phyloP scores from a whole-genome alignment of 208 protist genomes.

The Spironucleus salmonicida region DNA sequence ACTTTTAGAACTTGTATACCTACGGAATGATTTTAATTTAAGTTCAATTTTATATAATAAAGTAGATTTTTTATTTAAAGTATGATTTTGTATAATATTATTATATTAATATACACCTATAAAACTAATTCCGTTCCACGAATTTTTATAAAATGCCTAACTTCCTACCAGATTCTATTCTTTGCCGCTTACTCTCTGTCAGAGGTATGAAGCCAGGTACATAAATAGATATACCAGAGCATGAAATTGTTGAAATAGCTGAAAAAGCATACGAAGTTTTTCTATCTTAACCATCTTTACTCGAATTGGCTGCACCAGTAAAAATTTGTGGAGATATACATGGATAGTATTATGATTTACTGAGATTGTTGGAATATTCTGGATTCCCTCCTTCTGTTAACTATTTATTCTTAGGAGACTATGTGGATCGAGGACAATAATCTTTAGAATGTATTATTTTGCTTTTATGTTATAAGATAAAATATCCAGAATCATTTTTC shows the following conservation, averaged over 20 bases:
- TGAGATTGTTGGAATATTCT: constrained; percentile 96
- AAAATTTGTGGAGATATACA: constrained; percentile 77
- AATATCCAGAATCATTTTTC: constrained; percentile 71
- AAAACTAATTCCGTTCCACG: too few species aligned
- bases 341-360: constrained; percentile 96
- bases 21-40: too few species aligned
- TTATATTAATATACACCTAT: too few species aligned
- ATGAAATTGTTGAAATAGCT: constrained; percentile 35
- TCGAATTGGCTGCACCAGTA: constrained; percentile 51
- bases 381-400: constrained; percentile 92
- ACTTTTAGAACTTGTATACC: too few species aligned
- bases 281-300: constrained; percentile 49
- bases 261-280: constrained; percentile 44
- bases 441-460: constrained; percentile 84
- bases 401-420: constrained; percentile 99
- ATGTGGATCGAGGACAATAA: constrained; percentile 96
- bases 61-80: too few species aligned
- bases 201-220: constrained; percentile 27
- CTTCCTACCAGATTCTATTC: constrained; percentile 24
- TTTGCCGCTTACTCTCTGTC: constrained; percentile 5
- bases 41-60: too few species aligned
- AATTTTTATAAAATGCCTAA: too few species aligned
- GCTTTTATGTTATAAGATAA: constrained; percentile 44
- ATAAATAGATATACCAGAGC: constrained; percentile 18
- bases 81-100: too few species aligned